phyloP scores from a whole-genome alignment of 208 protist genomes.

The Crithidia expoeki region DNA sequence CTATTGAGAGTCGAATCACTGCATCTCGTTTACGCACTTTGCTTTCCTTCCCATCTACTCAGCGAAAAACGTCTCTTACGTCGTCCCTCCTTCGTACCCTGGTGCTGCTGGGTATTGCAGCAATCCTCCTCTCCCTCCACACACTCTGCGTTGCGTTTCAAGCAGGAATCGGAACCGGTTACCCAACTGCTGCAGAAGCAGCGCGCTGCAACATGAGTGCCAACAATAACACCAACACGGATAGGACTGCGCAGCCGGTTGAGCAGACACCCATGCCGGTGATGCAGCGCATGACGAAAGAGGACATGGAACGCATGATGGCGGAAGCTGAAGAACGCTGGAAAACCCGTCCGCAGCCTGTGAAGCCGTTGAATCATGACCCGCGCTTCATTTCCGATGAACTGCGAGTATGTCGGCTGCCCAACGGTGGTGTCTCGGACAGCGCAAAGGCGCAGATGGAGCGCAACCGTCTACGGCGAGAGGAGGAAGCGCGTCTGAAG shows the following conservation, averaged over 20 bases:
- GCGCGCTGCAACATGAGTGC: background rate
- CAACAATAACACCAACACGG: constrained; percentile 1
- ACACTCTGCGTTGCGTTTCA: background rate
- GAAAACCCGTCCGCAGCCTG: constrained; percentile 16
- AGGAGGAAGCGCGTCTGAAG: constrained; percentile 12
- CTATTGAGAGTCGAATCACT: too few species aligned
- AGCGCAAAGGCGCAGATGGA: constrained; percentile 10
- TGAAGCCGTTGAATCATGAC: background rate
- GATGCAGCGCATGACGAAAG: background rate
- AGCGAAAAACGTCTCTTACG: background rate
- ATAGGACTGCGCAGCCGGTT: background rate
- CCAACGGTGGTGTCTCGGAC: constrained; percentile 22
- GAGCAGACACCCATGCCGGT: background rate
- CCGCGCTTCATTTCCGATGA: background rate
- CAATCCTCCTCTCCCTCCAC: background rate
- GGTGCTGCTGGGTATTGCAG: constrained; percentile 1
- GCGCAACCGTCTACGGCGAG: constrained; percentile 16
- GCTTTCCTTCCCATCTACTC: too few species aligned
- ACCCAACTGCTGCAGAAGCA: background rate
- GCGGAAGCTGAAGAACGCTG: constrained; percentile 20
- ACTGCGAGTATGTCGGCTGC: constrained; percentile 15
- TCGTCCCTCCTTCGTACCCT: background rate
- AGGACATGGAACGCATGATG: constrained; percentile 12
- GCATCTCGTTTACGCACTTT: too few species aligned
- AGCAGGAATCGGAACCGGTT: background rate